Evolutionary conservation across 768 basidiomycete genomes (phyloP).

Genomic region (Udeniomyces megalosporus): DNA sequence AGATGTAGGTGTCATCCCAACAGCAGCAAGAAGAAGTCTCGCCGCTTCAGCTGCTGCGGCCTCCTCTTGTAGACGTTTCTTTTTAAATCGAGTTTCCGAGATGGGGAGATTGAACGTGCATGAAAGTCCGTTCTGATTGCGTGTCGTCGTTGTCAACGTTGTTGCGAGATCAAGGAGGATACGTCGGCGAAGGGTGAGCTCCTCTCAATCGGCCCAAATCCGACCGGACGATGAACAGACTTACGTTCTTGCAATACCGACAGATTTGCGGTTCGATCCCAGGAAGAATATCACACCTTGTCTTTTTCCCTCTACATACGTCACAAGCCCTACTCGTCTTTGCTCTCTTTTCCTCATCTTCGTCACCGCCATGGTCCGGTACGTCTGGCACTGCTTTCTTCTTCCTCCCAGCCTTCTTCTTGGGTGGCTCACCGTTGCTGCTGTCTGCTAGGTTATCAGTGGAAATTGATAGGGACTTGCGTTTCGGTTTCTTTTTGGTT

Average conservation of each 20-base stretch:
- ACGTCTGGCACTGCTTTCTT: conserved; percentile 17
- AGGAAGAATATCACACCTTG: conserved; percentile 64
- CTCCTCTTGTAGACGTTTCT: conserved; percentile 71
- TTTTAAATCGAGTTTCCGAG: conserved; percentile 96
- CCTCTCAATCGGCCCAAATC: too few relatives aligned
- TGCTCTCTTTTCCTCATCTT: conserved; percentile 49
- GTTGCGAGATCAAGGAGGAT: too few relatives aligned
- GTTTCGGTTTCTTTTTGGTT: too few relatives aligned
- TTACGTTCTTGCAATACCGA: conserved; percentile 81
- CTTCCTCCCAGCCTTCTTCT: neutral
- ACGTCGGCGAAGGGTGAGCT: too few relatives aligned
- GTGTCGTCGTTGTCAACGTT: too few relatives aligned
- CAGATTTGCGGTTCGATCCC: conserved; percentile 39
- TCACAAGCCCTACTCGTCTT: conserved; percentile 89
- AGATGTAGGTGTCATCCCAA: neutral
- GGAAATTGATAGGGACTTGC: too few relatives aligned
- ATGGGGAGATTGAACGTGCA: conserved; percentile 63
- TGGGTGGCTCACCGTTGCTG: too few relatives aligned
- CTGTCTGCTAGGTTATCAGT: too few relatives aligned
- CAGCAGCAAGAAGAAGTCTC: neutral
- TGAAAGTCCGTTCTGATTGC: neutral
- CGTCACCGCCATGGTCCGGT: neutral
- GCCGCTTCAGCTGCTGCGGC: conserved; percentile 23
- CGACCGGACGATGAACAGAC: conserved; percentile 67
- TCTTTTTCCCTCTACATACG: conserved; percentile 70